Conservation (phyloP, 768 basidiomycete species). For the Daedaleopsis nitida region DNA sequence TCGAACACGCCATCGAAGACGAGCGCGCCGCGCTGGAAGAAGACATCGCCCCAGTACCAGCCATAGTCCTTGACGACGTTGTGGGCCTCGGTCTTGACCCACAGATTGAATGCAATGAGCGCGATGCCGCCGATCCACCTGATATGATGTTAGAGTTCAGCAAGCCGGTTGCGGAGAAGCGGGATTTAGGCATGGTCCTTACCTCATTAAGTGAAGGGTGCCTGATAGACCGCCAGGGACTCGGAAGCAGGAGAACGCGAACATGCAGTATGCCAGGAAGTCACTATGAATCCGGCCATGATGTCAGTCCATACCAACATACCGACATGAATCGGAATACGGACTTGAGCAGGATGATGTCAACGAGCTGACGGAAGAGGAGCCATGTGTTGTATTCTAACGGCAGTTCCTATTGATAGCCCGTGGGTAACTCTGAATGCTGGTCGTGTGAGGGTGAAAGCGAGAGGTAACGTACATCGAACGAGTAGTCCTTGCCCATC, state of each 20-base stretch:
- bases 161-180: not conserved
- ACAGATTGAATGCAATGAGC: slow-evolving; percentile 92
- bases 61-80: slow-evolving; percentile 97
- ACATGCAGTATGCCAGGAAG: slow-evolving; percentile 93
- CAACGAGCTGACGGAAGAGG: slow-evolving; percentile 93
- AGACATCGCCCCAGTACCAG: slow-evolving; percentile 96
- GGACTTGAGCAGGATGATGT: slow-evolving; percentile 94
- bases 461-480: slow-evolving; percentile 62
- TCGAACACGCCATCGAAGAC: slow-evolving; percentile 99
- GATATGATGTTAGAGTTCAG: slow-evolving; percentile 12
- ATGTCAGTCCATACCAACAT: not conserved
- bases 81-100: slow-evolving; percentile 98
- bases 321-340: slow-evolving; percentile 29
- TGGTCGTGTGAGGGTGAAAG: slow-evolving; percentile 11
- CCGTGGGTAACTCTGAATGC: slow-evolving; percentile 6
- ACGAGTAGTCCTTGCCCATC: slow-evolving; percentile 94
- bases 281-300: slow-evolving; percentile 54
- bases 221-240: slow-evolving; percentile 78
- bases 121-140: slow-evolving; percentile 89
- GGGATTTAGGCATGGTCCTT: slow-evolving; percentile 13
- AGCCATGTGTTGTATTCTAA: slow-evolving; percentile 97
- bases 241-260: slow-evolving; percentile 91
- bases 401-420: slow-evolving; percentile 68
- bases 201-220: slow-evolving; percentile 79
- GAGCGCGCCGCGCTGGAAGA: slow-evolving; percentile 89